Conservation (phyloP, 345 rosid species). For the Gossypioides kirkii region DNA sequence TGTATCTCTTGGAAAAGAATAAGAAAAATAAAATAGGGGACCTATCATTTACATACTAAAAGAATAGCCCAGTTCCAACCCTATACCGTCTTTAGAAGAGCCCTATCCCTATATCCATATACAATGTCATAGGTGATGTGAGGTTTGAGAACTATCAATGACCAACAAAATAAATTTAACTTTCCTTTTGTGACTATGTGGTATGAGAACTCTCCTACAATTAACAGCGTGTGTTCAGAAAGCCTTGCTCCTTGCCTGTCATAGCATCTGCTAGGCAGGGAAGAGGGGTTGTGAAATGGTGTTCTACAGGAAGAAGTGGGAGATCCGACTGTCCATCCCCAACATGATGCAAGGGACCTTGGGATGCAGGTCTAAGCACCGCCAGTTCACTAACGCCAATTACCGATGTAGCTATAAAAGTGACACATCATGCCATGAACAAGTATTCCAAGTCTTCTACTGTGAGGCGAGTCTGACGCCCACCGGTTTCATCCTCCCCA, state of each 20-base stretch:
- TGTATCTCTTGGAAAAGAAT: neutral
- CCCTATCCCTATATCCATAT: slow-evolving; percentile 4
- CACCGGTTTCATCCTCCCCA: slow-evolving; percentile 81
- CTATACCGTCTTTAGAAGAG: neutral
- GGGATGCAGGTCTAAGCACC: neutral
- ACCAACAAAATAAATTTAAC: neutral
- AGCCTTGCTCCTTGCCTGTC: neutral
- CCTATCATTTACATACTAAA: slow-evolving; percentile 13
- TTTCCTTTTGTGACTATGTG: neutral
- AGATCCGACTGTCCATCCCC: neutral
- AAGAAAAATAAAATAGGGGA: neutral
- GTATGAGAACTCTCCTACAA: neutral
- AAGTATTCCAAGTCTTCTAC: slow-evolving; percentile 84
- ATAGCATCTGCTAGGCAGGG: slow-evolving; percentile 9
- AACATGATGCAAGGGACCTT: neutral
- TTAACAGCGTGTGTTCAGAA: neutral
- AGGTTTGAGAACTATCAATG: neutral
- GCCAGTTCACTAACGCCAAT: neutral
- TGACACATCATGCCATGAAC: slow-evolving; percentile 59
- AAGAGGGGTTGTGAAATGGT: neutral
- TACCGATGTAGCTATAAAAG: neutral
- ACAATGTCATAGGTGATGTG: neutral
- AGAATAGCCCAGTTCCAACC: neutral
- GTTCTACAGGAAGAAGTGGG: neutral
- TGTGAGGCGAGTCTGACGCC: slow-evolving; percentile 71